Percentiles rank a stretch among this genome's conserved stretches.
phyloP scores from a whole-genome alignment of 192 early-diverging fungal species.

The Backusella luteola region DNA sequence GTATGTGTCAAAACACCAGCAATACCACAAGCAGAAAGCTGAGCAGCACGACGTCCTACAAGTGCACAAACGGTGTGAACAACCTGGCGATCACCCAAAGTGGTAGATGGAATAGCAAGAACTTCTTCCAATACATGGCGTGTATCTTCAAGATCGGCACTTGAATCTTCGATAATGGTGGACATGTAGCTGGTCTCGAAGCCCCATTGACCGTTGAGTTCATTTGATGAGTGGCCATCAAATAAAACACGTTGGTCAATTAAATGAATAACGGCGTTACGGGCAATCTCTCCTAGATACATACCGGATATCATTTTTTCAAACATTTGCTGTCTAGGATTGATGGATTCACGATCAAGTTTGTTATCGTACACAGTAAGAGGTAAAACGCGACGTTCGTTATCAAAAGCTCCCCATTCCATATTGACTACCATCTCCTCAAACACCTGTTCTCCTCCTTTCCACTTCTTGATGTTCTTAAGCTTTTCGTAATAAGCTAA shows the following conservation, averaged over 20 bases:
- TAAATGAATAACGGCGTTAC: constrained; percentile 75
- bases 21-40: constrained; percentile 70
- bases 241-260: constrained; percentile 79
- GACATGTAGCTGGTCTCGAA: constrained; percentile 81
- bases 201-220: constrained; percentile 66
- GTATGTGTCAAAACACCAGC: constrained; percentile 69
- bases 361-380: constrained; percentile 81
- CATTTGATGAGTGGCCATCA: constrained; percentile 54
- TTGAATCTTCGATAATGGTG: constrained; percentile 64
- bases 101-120: constrained; percentile 63
- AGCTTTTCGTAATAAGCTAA: constrained; percentile 62
- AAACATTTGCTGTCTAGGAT: constrained; percentile 81
- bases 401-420: constrained; percentile 94
- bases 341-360: constrained; percentile 79
- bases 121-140: constrained; percentile 70
- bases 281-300: constrained; percentile 89
- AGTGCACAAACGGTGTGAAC: constrained; percentile 75
- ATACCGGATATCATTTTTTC: constrained; percentile 96
- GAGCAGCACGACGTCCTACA: constrained; percentile 82
- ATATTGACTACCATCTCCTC: constrained; percentile 88
- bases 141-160: constrained; percentile 58
- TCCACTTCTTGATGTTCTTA: constrained; percentile 44
- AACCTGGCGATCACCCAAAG: constrained; percentile 73
- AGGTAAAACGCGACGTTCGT: constrained; percentile 75
- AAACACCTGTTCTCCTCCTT: constrained; percentile 16